phyloP scores from a whole-genome alignment of 768 basidiomycete species.

The Suillus lakei region DNA sequence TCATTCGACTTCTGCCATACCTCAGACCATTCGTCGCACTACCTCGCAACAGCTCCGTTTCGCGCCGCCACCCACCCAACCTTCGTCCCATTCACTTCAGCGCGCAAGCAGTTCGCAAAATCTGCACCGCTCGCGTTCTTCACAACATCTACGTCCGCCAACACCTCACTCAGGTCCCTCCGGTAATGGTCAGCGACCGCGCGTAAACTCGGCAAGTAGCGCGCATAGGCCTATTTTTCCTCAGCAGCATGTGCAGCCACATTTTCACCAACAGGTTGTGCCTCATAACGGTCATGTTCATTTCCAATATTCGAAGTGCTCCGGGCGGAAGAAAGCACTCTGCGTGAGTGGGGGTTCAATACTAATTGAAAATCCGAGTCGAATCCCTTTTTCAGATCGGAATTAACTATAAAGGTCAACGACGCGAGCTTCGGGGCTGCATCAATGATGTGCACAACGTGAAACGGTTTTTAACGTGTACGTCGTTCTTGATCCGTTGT shows the following conservation, averaged over 20 bases:
- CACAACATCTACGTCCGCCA: background rate
- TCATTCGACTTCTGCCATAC: constrained; percentile 26
- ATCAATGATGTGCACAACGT: constrained; percentile 82
- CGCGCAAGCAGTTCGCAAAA: constrained; percentile 11
- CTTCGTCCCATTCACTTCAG: background rate
- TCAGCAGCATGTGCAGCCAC: constrained; percentile 13
- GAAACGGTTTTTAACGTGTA: constrained; percentile 67
- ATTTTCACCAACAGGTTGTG: constrained; percentile 10
- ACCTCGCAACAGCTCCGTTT: constrained; percentile 14
- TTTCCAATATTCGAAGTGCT: constrained; percentile 56
- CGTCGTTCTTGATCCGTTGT: constrained; percentile 17
- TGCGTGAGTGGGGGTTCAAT: constrained; percentile 33
- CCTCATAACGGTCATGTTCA: constrained; percentile 17
- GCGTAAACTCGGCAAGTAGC: constrained; percentile 25
- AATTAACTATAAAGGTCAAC: constrained; percentile 75
- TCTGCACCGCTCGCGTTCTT: background rate
- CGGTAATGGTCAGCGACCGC: constrained; percentile 21
- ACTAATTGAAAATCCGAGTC: background rate
- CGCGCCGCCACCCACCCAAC: constrained; percentile 7
- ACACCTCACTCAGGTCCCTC: constrained; percentile 13
- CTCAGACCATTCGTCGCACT: constrained; percentile 15
- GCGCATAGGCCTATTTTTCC: background rate
- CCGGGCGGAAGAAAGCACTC: constrained; percentile 56
- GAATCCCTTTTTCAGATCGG: constrained; percentile 57
- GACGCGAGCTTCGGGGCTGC: constrained; percentile 71